Percentiles rank a stretch among this genome's conserved stretches.
phyloP scores from a whole-genome alignment of 225 moss, liverwort and hornwort species.

The Lunularia cruciata region DNA sequence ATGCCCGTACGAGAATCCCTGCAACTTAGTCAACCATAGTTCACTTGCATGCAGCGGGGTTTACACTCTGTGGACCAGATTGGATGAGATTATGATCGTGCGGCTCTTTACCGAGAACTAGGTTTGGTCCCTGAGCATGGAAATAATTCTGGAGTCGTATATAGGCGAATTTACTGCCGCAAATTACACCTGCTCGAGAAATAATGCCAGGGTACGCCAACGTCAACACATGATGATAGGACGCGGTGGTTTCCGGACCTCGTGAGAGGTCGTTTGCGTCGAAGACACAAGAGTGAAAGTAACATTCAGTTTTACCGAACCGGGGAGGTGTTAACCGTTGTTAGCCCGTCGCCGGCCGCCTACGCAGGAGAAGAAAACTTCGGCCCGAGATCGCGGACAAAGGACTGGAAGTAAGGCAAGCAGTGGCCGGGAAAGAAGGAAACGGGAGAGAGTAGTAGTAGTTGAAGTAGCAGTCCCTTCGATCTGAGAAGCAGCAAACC shows the following conservation, averaged over 20 bases:
- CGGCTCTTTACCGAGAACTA: no score
- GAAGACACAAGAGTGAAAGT: not conserved
- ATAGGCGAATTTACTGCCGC: no score
- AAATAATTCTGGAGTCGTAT: no score
- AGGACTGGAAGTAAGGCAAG: not conserved
- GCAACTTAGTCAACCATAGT: no score
- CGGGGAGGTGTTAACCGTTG: conserved; percentile 7
- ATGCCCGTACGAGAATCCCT: no score
- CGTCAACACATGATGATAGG: not conserved
- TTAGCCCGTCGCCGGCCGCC: not conserved
- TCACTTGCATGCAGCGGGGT: no score
- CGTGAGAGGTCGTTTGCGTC: not conserved
- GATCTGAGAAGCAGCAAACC: not conserved
- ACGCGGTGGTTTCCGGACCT: not conserved
- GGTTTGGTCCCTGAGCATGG: no score
- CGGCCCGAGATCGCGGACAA: not conserved
- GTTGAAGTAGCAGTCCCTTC: not conserved
- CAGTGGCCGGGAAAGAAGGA: not conserved
- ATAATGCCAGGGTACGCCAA: not conserved
- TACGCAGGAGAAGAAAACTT: not conserved
- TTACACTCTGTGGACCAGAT: no score
- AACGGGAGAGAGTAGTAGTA: not conserved
- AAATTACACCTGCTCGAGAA: no score
- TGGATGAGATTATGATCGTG: no score
- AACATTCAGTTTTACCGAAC: not conserved